Evolutionary conservation across 176 grass and related monocot species (phyloP).

Genomic region (Eleusine coracana): DNA sequence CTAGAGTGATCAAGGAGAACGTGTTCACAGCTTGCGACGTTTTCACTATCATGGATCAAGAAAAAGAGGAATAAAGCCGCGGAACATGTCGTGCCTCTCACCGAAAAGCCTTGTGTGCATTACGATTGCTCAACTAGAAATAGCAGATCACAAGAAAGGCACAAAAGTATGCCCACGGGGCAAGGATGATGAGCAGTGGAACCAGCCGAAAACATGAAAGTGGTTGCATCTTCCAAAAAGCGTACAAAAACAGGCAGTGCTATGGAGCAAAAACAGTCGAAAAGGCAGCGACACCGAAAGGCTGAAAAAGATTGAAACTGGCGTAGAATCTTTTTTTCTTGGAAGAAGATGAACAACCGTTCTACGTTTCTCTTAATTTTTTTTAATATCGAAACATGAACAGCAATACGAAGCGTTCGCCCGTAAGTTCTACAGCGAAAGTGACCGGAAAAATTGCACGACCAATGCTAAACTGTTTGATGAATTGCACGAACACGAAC

Average conservation of each 20-base stretch:
- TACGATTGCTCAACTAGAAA: conserved; percentile 36
- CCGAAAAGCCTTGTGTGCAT: neutral
- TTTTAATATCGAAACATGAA: neutral
- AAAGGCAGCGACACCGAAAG: neutral
- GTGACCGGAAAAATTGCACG: neutral
- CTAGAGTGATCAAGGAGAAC: neutral
- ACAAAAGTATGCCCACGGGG: conserved; percentile 16
- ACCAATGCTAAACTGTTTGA: neutral
- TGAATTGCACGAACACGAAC: too few species aligned
- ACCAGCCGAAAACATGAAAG: conserved; percentile 3
- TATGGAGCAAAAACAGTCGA: neutral
- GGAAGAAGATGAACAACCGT: neutral
- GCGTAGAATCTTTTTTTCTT: neutral
- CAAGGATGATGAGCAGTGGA: conserved; percentile 3
- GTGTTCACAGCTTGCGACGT: neutral
- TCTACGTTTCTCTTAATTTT: neutral
- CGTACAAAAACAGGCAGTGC: neutral
- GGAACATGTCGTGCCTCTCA: conserved; percentile 2
- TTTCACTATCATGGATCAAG: neutral
- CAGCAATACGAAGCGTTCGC: neutral
- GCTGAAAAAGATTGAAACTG: neutral
- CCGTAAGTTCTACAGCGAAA: neutral
- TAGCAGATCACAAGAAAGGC: conserved; percentile 44
- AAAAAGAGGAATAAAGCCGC: neutral
- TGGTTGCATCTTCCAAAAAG: conserved; percentile 19